Conservation (phyloP, 1,139 yeast genomes). For the Arxiozyma slooffiae region DNA sequence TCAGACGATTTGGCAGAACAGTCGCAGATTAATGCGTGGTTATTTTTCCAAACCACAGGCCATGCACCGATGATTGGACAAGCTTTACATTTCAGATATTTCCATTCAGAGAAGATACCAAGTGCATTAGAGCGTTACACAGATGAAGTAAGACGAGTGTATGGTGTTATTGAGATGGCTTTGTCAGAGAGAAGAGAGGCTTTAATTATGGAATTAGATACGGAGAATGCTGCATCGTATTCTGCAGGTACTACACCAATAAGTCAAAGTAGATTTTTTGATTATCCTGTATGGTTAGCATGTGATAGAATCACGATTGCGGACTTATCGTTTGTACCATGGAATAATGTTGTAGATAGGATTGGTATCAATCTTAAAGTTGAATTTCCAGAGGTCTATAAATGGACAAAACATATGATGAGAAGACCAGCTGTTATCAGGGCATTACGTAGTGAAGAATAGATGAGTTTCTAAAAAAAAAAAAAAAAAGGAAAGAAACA, state of each 20-base stretch:
- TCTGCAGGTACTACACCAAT: conserved; percentile 83
- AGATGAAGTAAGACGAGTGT: conserved; percentile 87
- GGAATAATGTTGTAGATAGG: conserved; percentile 93
- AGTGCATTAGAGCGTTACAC: conserved; percentile 86
- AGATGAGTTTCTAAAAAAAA: conserved; percentile 2
- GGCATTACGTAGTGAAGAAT: conserved; percentile 55
- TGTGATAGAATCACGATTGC: conserved; percentile 88
- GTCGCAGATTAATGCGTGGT: conserved; percentile 81
- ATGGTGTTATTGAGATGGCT: conserved; percentile 92
- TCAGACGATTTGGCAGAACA: conserved; percentile 72
- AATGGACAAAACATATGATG: conserved; percentile 92
- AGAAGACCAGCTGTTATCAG: conserved; percentile 75
- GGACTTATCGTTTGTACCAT: conserved; percentile 85
- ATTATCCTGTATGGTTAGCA: conserved; percentile 91
- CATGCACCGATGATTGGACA: conserved; percentile 98
- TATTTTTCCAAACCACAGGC: conserved; percentile 90
- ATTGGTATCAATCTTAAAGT: conserved; percentile 79
- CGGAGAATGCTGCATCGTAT: conserved; percentile 81
- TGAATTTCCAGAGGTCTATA: conserved; percentile 91
- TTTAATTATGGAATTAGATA: conserved; percentile 78
- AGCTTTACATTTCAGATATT: conserved; percentile 85
- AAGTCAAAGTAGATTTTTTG: conserved; percentile 77
- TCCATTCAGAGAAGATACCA: conserved; percentile 79
- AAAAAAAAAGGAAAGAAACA: background rate
- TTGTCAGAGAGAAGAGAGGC: conserved; percentile 89